Evolutionary conservation across 352 stramenopile species (phyloP), one percentile per base, ranked within the genome.

Genomic region (Phytophthora crassamura): DNA sequence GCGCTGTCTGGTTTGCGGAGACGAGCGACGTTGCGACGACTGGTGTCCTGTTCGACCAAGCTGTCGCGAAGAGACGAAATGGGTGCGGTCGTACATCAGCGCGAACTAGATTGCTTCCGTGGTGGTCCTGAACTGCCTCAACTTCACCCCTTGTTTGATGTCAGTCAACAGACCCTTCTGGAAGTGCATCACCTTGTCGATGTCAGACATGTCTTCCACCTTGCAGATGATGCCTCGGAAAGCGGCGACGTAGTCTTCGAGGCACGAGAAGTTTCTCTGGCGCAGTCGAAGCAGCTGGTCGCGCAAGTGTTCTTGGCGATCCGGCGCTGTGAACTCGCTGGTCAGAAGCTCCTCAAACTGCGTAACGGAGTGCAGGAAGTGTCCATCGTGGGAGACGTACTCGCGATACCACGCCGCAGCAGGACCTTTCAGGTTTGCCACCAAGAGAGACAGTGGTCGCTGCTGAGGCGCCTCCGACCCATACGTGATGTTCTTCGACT

Each of bases 171-270:
- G 15, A 3, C 41, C 32, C 34, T 54, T 67, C 49, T 59, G 40
- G 14, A 66, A 66, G 14, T 60, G 40, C 33, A 67, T 67, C 1
- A 50, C 48, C n/a, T 67, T 60, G 41, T 67, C 48, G 22, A 47
- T 57, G 7, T 47, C 35, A 4, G 49, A 57, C 49, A 47, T 47
- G 5, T 57, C 20, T 28, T 59, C 32, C 5, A 53, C 18, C 20
- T 66, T 58, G 48, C 58, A 52, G 41, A 67, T 66, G 4, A 66
- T 66, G n/a, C 18, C 10, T 10, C 33, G 12, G 9, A 59, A 65
- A 4, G 25, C 22, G 1, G 46, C 4, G 0, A 59, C 46, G 9
- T 65, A 52, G 14, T 64, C 55, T 49, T 60, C 49, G 0, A 66
- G 58, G 35, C 58, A 57, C 4, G 16, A 15, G 35, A 54, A 51